Percentiles rank a stretch among this genome's conserved stretches.
Conservation (phyloP, 495 filamentous ascomycete species). For the Schizothecium vesticola region DNA sequence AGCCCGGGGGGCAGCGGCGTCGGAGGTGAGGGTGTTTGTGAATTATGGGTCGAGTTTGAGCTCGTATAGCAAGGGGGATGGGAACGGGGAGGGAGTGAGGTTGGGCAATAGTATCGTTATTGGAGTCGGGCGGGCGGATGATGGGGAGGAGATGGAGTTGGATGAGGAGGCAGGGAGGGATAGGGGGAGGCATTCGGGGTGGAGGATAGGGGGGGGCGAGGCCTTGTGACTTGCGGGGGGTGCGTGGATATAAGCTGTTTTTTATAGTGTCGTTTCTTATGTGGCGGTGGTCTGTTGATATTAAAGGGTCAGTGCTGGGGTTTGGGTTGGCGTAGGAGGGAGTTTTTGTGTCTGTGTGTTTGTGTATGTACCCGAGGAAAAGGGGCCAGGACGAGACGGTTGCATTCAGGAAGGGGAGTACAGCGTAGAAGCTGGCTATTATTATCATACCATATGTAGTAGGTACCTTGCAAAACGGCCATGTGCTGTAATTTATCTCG, state of each 20-base stretch:
- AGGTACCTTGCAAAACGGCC: not conserved
- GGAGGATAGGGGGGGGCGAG: not conserved
- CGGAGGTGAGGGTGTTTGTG: slow-evolving; percentile 21
- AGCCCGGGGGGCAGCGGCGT: not conserved
- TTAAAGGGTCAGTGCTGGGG: not conserved
- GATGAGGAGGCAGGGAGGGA: not conserved
- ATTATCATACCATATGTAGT: not conserved
- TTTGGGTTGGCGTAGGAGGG: not conserved
- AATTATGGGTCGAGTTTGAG: slow-evolving; percentile 21
- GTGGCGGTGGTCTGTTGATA: not conserved
- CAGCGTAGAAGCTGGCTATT: not conserved
- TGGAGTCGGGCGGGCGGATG: not conserved
- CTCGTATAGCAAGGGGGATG: not conserved
- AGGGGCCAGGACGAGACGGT: not conserved
- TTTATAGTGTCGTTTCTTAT: not conserved
- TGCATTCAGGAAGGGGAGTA: not conserved
- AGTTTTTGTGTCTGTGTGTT: not conserved
- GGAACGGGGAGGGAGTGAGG: slow-evolving; percentile 6
- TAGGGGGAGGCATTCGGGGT: not conserved
- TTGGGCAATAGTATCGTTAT: slow-evolving; percentile 21
- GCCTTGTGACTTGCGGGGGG: not conserved
- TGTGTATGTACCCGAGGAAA: not conserved
- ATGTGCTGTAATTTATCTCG: not conserved
- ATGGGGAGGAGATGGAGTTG: not conserved
- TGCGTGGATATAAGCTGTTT: not conserved